These are phyloP conservation scores for Salix udensis DNA, from an alignment of 345 rosid genomes.

Conservation along the genomic window DNA sequence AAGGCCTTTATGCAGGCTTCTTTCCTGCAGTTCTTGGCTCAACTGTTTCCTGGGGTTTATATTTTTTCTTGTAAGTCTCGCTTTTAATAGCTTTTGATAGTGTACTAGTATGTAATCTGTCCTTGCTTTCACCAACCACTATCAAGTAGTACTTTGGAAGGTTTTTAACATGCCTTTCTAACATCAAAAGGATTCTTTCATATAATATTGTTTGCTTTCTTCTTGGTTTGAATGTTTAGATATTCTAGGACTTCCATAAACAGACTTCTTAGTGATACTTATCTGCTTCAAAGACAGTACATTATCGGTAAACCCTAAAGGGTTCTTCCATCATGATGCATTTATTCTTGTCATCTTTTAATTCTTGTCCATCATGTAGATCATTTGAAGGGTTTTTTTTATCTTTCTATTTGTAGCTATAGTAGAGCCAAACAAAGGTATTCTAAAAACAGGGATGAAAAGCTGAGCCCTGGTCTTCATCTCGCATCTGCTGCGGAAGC, in stretches of 20 bases:
- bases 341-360: no score
- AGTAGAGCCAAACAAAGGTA: conserved; percentile 85
- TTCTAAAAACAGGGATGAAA: conserved; percentile 51
- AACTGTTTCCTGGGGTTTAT: conserved; percentile 77
- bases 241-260: no score
- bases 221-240: no score
- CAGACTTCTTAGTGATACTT: no score
- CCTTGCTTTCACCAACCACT: not conserved
- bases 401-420: conserved; percentile 44
- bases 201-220: no score
- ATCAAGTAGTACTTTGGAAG: no score
- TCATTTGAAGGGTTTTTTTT: not conserved
- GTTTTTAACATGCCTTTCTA: no score
- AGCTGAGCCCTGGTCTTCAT: conserved; percentile 67
- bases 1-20: conserved; percentile 88
- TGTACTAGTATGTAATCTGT: not conserved
- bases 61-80: conserved; percentile 81
- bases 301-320: no score
- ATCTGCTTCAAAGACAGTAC: no score
- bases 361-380: not conserved
- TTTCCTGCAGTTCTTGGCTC: conserved; percentile 86
- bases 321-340: no score
- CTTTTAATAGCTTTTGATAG: not conserved
- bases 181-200: no score
- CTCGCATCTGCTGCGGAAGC: conserved; percentile 97